A percentile compares a stretch with the other conserved stretches of the same genome.
phyloP scores from a whole-genome alignment of 2,329 filamentous ascomycete species.

The Pseudogymnoascus sp. region DNA sequence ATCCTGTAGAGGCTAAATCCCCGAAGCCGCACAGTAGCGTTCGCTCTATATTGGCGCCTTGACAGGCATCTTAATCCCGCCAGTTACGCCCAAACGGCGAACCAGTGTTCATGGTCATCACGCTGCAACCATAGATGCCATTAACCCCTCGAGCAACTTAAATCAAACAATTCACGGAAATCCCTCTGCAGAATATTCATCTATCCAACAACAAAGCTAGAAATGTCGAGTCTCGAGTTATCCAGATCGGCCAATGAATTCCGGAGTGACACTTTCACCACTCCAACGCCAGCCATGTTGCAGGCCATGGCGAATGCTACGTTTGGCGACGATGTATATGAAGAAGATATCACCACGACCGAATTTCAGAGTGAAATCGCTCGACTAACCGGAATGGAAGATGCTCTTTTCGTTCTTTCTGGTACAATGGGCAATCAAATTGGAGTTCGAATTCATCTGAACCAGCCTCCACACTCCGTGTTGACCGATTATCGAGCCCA shows the following conservation, averaged over 20 bases:
- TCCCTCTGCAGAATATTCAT: not conserved
- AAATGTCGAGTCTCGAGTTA: not conserved
- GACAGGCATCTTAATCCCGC: not conserved
- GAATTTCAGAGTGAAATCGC: conserved; percentile 70
- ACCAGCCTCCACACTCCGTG: conserved; percentile 71
- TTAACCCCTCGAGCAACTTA: not conserved
- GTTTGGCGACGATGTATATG: conserved; percentile 76
- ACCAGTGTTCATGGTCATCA: not conserved
- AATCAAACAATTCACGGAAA: not conserved
- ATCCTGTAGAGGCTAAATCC: not conserved
- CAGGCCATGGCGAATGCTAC: conserved; percentile 66
- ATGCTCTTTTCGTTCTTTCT: conserved; percentile 72
- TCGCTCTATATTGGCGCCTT: not conserved
- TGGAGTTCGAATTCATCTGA: conserved; percentile 68
- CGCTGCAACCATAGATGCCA: not conserved
- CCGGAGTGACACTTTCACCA: conserved; percentile 58
- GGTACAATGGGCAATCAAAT: conserved; percentile 96
- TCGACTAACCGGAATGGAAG: conserved; percentile 65
- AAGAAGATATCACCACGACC: conserved; percentile 71
- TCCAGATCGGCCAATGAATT: conserved; percentile 21
- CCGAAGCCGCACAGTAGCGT: not conserved
- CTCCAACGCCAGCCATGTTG: conserved; percentile 75
- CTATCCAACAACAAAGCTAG: not conserved
- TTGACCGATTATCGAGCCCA: conserved; percentile 74
- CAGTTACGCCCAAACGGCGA: not conserved